Evolutionary conservation across 164 flowering plant species (phyloP).

Genomic region (Kalanchoe fedtschenkoi): DNA sequence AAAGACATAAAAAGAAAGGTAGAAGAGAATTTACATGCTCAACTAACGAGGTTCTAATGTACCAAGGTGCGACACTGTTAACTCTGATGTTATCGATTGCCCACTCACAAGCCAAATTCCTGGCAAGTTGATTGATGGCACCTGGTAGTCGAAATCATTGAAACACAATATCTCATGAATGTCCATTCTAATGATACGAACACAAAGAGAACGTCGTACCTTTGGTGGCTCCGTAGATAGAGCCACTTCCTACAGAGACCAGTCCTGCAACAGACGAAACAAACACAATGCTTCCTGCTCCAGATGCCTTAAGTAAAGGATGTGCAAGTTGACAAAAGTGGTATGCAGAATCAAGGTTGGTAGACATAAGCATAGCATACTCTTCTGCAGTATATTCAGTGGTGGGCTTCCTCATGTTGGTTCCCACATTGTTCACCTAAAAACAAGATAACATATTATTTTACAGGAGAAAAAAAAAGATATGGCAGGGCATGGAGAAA

Average conservation of each 20-base stretch:
- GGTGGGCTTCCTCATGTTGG: constrained; percentile 38
- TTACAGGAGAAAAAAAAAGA: not conserved
- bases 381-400: constrained; percentile 47
- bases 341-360: constrained; percentile 57
- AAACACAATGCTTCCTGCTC: constrained; percentile 59
- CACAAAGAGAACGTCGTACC: constrained; percentile 20
- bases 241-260: constrained; percentile 25
- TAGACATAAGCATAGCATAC: constrained; percentile 31
- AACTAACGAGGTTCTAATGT: constrained; percentile 54
- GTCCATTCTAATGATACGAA: not conserved
- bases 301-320: constrained; percentile 65
- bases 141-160: constrained; percentile 22
- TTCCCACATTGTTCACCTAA: constrained; percentile 67
- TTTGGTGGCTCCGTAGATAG: constrained; percentile 57
- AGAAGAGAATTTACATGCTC: constrained; percentile 31
- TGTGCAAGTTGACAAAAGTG: constrained; percentile 66
- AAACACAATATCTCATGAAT: not conserved
- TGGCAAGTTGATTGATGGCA: constrained; percentile 64
- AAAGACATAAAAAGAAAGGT: constrained; percentile 4
- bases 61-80: constrained; percentile 65
- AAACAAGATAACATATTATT: not conserved
- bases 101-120: constrained; percentile 79
- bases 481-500: not conserved
- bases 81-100: constrained; percentile 68
- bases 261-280: constrained; percentile 69